Evolutionary conservation across 768 basidiomycete species (phyloP).

Genomic region (Tulasnella sp.): DNA sequence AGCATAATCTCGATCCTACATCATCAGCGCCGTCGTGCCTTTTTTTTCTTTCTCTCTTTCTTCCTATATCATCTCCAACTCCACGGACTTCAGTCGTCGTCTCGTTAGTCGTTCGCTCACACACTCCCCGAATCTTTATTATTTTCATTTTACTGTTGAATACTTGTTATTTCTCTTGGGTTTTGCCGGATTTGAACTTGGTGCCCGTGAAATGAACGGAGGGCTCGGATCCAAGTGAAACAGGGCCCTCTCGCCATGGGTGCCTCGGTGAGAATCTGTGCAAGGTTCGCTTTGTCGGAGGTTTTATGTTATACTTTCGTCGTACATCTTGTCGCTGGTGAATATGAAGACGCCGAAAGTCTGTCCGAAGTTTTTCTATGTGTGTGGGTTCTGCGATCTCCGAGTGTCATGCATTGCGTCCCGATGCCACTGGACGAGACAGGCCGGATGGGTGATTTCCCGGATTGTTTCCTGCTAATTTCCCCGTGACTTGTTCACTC

Average conservation of each 20-base stretch:
- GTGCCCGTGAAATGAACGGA: too few species aligned
- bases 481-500: not conserved
- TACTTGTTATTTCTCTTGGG: not conserved
- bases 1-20: conserved; percentile 4
- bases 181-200: not conserved
- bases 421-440: not conserved
- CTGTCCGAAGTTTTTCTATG: not conserved
- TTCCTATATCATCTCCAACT: not conserved
- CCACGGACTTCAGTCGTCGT: not conserved
- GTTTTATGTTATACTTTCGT: conserved; percentile 4
- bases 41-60: not conserved
- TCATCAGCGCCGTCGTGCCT: not conserved
- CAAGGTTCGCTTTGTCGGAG: not conserved
- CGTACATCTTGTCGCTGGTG: not conserved
- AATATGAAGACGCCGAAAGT: conserved; percentile 7
- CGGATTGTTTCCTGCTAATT: not conserved
- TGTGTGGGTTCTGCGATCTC: not conserved
- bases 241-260: too few species aligned
- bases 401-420: not conserved
- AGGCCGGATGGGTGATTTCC: not conserved
- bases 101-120: conserved; percentile 3
- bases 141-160: conserved; percentile 12
- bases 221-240: too few species aligned
- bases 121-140: not conserved
- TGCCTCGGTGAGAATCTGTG: not conserved